These are phyloP conservation scores for Urochloa ruziziensis DNA, from an alignment of 176 grass and related monocot genomes.

Conservation along the genomic window DNA sequence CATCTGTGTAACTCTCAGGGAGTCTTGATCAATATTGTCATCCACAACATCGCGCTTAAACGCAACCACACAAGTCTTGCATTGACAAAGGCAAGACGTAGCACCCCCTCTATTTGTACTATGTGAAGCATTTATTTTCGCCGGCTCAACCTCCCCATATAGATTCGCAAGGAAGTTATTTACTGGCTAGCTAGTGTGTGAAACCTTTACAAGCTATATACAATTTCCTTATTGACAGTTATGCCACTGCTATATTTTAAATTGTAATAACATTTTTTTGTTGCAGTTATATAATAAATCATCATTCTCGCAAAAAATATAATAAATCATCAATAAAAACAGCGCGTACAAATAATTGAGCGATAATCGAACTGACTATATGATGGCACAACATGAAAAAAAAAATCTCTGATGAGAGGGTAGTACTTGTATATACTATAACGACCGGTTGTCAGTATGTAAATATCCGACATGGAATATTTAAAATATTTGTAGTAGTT, in stretches of 20 bases:
- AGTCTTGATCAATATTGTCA: constrained; percentile 33
- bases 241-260: not conserved
- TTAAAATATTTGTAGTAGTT: not conserved
- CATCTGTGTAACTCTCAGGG: constrained; percentile 12
- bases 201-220: not conserved
- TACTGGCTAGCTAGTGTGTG: not conserved
- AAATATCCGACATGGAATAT: not conserved
- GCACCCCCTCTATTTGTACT: not conserved
- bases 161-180: not conserved
- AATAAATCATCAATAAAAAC: not conserved
- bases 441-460: not conserved
- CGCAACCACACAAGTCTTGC: not conserved
- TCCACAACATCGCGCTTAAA: not conserved
- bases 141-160: not conserved
- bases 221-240: not conserved
- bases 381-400: not conserved
- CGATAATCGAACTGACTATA: not conserved
- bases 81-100: constrained; percentile 18
- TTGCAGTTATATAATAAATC: not conserved
- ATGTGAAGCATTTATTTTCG: not conserved
- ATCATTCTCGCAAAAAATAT: no score
- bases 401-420: not conserved
- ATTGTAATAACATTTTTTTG: not conserved
- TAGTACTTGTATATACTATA: not conserved
- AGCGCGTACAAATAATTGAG: not conserved